Conservation (phyloP, 441 rosid species). For the Capsella rubella region DNA sequence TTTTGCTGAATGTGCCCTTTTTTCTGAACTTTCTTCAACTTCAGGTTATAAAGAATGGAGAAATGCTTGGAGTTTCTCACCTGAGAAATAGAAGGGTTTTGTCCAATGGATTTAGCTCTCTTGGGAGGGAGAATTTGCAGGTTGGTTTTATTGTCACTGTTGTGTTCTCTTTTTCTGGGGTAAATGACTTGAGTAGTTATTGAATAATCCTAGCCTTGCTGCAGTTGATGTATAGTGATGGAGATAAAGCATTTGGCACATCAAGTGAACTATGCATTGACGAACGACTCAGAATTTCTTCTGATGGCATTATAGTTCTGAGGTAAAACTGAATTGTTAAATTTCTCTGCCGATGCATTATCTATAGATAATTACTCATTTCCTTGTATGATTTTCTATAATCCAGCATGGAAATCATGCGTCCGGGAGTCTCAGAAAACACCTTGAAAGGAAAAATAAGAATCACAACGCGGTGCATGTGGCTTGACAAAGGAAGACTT, state of each 20-base stretch:
- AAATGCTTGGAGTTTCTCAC: conserved; percentile 99
- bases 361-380: background rate
- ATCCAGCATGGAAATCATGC: conserved; percentile 89
- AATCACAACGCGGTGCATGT: conserved; percentile 95
- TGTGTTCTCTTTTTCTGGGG: background rate
- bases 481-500: conserved; percentile 98
- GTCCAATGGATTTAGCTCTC: conserved; percentile 89
- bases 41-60: conserved; percentile 98
- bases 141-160: conserved; percentile 47
- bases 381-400: conserved; percentile 39
- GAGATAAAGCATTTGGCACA: conserved; percentile 97
- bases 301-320: conserved; percentile 93
- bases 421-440: conserved; percentile 65
- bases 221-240: conserved; percentile 98
- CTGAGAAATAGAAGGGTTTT: conserved; percentile 92
- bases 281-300: conserved; percentile 89
- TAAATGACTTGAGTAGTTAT: conserved; percentile 37
- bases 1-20: background rate
- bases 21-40: conserved; percentile 31
- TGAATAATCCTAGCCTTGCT: conserved; percentile 42
- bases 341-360: background rate
- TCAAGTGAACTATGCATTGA: conserved; percentile 91
- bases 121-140: conserved; percentile 96
- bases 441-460: conserved; percentile 85
- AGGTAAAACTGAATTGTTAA: conserved; percentile 56